Base-by-base conservation (phyloP, 1,139 yeast genomes). In the Nadsonia starkeyi-henricii region DNA sequence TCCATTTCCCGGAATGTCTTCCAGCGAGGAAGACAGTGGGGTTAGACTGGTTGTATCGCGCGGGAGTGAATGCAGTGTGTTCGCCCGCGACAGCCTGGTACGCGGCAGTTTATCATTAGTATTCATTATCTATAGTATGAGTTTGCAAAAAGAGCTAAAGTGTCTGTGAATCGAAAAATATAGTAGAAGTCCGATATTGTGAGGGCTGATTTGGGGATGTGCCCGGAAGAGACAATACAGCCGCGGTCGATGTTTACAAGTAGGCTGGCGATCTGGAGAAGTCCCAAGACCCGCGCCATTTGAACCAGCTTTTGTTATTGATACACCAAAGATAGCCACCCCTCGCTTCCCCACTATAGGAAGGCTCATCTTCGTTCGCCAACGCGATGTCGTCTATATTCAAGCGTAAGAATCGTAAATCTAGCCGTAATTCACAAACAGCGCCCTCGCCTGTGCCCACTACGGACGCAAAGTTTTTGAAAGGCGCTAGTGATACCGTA, bases 161-260 rank as follows among this genome's bases (percentile, higher is more conserved):
- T 23, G 28, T 23, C n/a, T 23, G 28, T 9, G 9, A 23, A 5
- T 23, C 28, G 28, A 23, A 5, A 5, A 23, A 9, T 23, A 23
- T n/a, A n/a, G n/a, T n/a, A 23, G 9, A 23, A 9, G 9, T 23
- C 9, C 28, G 9, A 9, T 23, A 5, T 23, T 23, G 9, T 23
- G 28, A 23, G 28, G 28, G 28, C 9, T 23, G 28, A 23, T 23
- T 23, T 23, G 5, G n/a, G n/a, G n/a, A 5, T 23, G 28, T 23
- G 28, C 9, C 8, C 28, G 8, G 48, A 42, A 12, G 26, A 28
- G 7, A 49, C 49, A 8, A 30, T 49, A 21, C 37, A 23, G 45
- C 42, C 30, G 45, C 50, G 17, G 45, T 48, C 15, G 33, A 37
- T 20, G 51, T 44, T 13, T 41, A 41, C 30, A 17, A 9, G 19